These are phyloP conservation scores for Mycosphaerella arachidis DNA, from an alignment of 2,329 filamentous ascomycete genomes.

Conservation along the genomic window DNA sequence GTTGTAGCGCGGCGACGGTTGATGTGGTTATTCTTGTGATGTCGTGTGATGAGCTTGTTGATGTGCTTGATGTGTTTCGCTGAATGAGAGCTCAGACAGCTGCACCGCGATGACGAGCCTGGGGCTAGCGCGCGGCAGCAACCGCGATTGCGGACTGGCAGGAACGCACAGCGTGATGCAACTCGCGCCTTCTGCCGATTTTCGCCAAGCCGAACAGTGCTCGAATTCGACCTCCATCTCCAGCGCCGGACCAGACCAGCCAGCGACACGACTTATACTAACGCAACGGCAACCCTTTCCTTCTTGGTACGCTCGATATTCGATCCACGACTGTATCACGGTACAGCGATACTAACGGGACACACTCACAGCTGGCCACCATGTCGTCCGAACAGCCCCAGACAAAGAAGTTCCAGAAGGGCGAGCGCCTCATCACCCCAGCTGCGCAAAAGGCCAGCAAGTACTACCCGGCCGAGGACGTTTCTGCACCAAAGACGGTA, in stretches of 20 bases:
- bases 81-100: not conserved
- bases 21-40: not conserved
- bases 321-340: not conserved
- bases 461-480: constrained; percentile 97
- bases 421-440: constrained; percentile 85
- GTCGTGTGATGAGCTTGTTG: constrained; percentile 5
- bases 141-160: not conserved
- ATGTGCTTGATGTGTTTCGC: not conserved
- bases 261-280: not conserved
- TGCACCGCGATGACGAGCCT: not conserved
- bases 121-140: not conserved
- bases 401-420: constrained; percentile 97
- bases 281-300: constrained; percentile 7
- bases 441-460: constrained; percentile 90
- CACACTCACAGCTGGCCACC: constrained; percentile 20
- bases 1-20: constrained; percentile 25
- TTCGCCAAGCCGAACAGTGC: not conserved
- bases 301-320: constrained; percentile 8
- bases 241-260: not conserved
- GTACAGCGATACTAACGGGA: constrained; percentile 1
- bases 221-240: not conserved
- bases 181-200: not conserved
- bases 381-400: constrained; percentile 35
- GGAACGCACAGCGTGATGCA: not conserved
- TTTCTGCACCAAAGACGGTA: constrained; percentile 88